A percentile compares a stretch with the other conserved stretches of the same genome.
These are phyloP conservation scores for Lepiota venenata DNA, from an alignment of 768 basidiomycete species.

Conservation along the genomic window DNA sequence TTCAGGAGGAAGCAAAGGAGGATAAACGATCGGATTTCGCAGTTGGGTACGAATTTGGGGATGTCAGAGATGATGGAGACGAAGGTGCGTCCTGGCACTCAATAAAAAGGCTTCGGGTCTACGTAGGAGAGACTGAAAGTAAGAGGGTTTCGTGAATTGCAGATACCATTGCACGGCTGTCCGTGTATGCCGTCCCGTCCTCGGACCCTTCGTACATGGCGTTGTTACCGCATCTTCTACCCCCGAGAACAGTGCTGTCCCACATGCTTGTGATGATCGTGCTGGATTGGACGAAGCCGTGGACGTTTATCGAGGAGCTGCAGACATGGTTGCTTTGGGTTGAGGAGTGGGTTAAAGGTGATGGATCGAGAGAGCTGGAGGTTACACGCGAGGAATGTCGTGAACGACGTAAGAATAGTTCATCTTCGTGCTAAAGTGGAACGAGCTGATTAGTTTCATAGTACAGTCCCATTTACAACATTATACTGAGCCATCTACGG, in stretches of 20 bases:
- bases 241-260: conserved; percentile 60
- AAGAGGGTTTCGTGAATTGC: not conserved
- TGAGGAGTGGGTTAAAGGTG: conserved; percentile 74
- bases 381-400: conserved; percentile 77
- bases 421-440: conserved; percentile 6
- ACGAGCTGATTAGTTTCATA: conserved; percentile 26
- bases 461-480: conserved; percentile 90
- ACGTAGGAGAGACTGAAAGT: conserved; percentile 4
- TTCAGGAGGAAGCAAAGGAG: conserved; percentile 51
- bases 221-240: conserved; percentile 75
- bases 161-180: conserved; percentile 89
- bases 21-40: conserved; percentile 73
- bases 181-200: conserved; percentile 89
- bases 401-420: conserved; percentile 58
- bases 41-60: conserved; percentile 89
- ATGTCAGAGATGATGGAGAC: conserved; percentile 89
- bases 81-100: conserved; percentile 61
- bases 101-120: not conserved
- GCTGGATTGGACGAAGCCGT: conserved; percentile 94
- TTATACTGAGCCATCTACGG: conserved; percentile 77
- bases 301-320: conserved; percentile 85
- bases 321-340: conserved; percentile 85
- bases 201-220: conserved; percentile 66
- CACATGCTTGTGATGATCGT: conserved; percentile 81
- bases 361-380: conserved; percentile 66